Base-by-base conservation (phyloP, 768 basidiomycete genomes). In the Leccinum pellstonianum region DNA sequence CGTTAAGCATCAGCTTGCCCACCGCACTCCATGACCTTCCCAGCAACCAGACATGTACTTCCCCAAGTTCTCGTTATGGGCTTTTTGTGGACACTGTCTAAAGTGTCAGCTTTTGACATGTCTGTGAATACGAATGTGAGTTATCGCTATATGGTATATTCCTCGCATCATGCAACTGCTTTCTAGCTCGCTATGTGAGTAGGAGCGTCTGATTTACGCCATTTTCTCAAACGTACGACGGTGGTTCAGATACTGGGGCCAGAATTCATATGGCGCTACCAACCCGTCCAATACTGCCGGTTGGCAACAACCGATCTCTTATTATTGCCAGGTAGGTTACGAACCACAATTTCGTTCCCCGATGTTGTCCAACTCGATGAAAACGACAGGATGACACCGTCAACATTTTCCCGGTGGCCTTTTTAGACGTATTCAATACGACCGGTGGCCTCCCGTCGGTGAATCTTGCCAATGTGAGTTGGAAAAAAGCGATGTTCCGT, bases 341-440 rank as follows among this genome's bases (percentile, higher is more conserved):
- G 21, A 12, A 2, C 23, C n/a, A 23, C 2, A 23, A 27, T 21
- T 1, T 19, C 19, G 46, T 46, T 38, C n/a, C 25, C 15, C 23
- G 0, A 7, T 6, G 7, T 25, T n/a, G 2, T 15, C 12, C 1
- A 19, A 35, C 27, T 29, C 9, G 5, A 52, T 1, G 4, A 48
- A 1, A 41, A 48, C n/a, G 23, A 21, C 63, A 85, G 81, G 85
- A 86, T 65, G 71, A 78, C 65, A 73, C 79, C 9, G 83, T 86
- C 47, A 76, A 88, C 62, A 81, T 76, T 14, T 75, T 88, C 56
- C 87, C 86, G 0, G 61, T 89, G 48, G 86, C 86, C 3, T 88
- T 87, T 68, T 55, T 89, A 46, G 74, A 85, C 63, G 75, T 79
- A 46, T 88, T 84, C 74, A 85, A 83, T 69, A 78, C 79, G 15